Conservation (phyloP, 1,139 yeast genomes). For the Ashbya aceris region DNA sequence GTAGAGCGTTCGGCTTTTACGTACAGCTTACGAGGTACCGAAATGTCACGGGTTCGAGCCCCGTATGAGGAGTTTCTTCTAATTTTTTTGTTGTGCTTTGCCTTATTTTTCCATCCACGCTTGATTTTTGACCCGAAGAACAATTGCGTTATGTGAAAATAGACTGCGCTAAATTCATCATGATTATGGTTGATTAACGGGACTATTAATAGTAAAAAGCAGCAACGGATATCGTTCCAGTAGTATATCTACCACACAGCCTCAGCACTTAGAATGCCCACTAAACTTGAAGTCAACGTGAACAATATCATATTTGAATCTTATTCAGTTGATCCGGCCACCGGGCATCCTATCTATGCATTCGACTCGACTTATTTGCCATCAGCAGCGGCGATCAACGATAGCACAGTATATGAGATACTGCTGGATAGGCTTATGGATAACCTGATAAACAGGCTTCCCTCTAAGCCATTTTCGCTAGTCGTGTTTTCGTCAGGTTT, state of each 20-base stretch:
- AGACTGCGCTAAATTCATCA: background rate
- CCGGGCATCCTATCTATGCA: conserved; percentile 57
- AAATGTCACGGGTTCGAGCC: conserved; percentile 35
- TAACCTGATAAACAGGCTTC: conserved; percentile 34
- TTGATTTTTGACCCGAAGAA: conserved; percentile 1
- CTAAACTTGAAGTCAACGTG: conserved; percentile 29
- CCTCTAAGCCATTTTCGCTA: conserved; percentile 50
- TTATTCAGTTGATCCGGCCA: conserved; percentile 48
- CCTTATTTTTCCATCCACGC: background rate
- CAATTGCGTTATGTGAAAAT: conserved; percentile 3
- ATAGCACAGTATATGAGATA: conserved; percentile 33
- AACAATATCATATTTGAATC: conserved; percentile 50
- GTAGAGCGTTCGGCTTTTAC: conserved; percentile 32
- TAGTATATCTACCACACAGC: background rate
- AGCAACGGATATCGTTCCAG: background rate
- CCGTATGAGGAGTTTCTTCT: conserved; percentile 31
- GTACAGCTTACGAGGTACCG: conserved; percentile 28
- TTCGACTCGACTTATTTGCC: conserved; percentile 74
- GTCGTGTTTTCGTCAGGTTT: conserved; percentile 77
- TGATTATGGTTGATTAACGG: background rate
- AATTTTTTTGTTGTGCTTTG: conserved; percentile 9
- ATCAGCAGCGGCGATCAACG: conserved; percentile 32
- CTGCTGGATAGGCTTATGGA: conserved; percentile 34
- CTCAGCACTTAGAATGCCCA: background rate
- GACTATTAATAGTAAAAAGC: background rate